Base-by-base conservation (phyloP, 2,329 filamentous ascomycete genomes). In the Paraphoma sp. region DNA sequence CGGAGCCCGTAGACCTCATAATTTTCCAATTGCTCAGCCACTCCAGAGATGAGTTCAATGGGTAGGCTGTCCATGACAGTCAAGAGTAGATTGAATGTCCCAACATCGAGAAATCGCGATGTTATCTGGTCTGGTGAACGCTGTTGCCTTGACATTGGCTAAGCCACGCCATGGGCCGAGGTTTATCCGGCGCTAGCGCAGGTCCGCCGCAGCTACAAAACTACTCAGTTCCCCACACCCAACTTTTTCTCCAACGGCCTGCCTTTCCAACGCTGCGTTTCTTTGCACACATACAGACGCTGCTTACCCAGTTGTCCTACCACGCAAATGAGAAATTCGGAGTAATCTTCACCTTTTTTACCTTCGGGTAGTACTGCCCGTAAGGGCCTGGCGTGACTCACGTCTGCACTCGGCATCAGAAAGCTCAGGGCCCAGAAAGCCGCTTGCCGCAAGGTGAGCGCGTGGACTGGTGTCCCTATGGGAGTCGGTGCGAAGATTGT, bases 281-380 rank as follows among this genome's bases (percentile, higher is more conserved):
- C 91, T 92, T 93, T 93, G 91, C 91, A 89, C 89, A 89, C 91
- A 86, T 87, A 91, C 82, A 78, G 80, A 84, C 79, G 66, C 68
- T 73, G 69, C 62, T 64, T 49, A 60, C 55, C 53, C 56, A 68
- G 67, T 53, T 55, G 72, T 76, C 68, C 56, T 44, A 61, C 52
- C 62, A 79, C 81, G 91, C 92, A 93, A 92, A 92, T 93, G 91
- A 92, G 91, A 95, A 95, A 95, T 94, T 95, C 91, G 91, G 92
- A 95, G 92, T 90, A 95, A 88, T 93, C 90, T 93, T 92, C 91
- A 92, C 77, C 73, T 77, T 80, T 75, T 79, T 65, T 74, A 77
- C 72, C 74, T 74, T 72, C 70, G 66, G 78, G 75, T 77, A 76
- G 68, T 66, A 78, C 91, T 91, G 89, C 90, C 89, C 87, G 90